Percentiles rank a stretch among this genome's conserved stretches.
Conservation (phyloP, 768 basidiomycete genomes). For the Boletellus sp. region DNA sequence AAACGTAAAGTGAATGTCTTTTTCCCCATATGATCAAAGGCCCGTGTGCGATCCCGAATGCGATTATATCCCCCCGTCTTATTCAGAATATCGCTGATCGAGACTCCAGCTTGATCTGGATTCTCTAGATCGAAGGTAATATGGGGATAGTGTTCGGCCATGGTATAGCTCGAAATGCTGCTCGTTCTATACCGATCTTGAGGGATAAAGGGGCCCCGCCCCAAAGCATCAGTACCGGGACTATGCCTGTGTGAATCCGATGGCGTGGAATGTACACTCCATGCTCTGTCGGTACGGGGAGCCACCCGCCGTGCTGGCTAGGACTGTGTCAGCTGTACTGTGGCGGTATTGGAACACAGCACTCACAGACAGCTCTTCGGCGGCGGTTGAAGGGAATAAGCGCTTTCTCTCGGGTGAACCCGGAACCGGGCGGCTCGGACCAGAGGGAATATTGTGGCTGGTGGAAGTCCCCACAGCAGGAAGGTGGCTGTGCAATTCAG, state of each 20-base stretch:
- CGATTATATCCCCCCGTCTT: conserved; percentile 43
- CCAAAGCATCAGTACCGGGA: conserved; percentile 3
- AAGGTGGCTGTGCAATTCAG: conserved; percentile 18
- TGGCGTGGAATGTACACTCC: conserved; percentile 9
- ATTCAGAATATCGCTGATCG: conserved; percentile 57
- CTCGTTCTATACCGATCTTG: conserved; percentile 22
- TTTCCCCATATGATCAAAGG: conserved; percentile 58
- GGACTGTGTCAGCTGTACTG: conserved; percentile 15
- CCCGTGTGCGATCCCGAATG: conserved; percentile 52
- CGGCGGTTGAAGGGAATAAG: conserved; percentile 1
- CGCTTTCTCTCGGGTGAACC: conserved; percentile 22
- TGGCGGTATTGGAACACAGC: conserved; percentile 3
- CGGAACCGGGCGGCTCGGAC: conserved; percentile 11
- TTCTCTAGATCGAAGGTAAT: conserved; percentile 57
- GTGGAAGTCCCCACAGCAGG: conserved; percentile 14
- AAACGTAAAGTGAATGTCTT: conserved; percentile 74
- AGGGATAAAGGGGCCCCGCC: conserved; percentile 22
- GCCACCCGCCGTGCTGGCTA: conserved; percentile 19
- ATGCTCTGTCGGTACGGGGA: conserved; percentile 13
- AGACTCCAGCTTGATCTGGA: conserved; percentile 56
- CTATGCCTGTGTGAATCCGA: conserved; percentile 2
- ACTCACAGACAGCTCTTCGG: conserved; percentile 12
- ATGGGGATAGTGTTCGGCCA: conserved; percentile 40
- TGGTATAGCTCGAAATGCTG: conserved; percentile 5
- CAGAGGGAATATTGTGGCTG: conserved; percentile 3